Evolutionary conservation across 306 rosid genomes (phyloP).

Genomic region (Hippophae gyantsensis): DNA sequence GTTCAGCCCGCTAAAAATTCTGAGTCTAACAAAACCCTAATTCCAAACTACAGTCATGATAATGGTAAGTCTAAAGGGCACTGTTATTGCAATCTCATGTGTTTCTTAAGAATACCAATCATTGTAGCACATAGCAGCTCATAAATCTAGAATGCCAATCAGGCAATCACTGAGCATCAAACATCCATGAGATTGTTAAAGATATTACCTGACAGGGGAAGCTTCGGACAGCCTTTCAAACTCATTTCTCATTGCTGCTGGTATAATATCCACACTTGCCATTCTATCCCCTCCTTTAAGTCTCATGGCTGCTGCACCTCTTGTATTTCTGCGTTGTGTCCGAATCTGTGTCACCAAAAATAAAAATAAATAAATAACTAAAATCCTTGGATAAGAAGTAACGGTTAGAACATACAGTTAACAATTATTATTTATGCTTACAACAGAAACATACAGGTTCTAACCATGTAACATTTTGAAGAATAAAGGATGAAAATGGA

Average conservation of each 20-base stretch:
- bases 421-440: no score
- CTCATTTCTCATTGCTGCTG: slow-evolving; percentile 63
- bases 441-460: no score
- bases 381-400: neutral
- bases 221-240: slow-evolving; percentile 33
- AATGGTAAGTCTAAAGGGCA: no score
- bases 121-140: neutral
- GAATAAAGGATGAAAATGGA: no score
- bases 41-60: no score
- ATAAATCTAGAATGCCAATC: slow-evolving; percentile 5
- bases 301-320: slow-evolving; percentile 86
- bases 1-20: no score
- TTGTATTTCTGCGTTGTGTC: slow-evolving; percentile 69
- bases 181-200: slow-evolving; percentile 10
- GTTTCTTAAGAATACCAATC: no score
- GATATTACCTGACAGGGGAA: slow-evolving; percentile 43
- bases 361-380: slow-evolving; percentile 9
- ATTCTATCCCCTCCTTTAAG: slow-evolving; percentile 74
- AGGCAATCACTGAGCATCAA: slow-evolving; percentile 4
- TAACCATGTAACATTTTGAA: no score
- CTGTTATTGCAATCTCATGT: no score
- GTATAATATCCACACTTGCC: slow-evolving; percentile 88
- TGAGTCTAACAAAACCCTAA: no score
- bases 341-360: slow-evolving; percentile 54
- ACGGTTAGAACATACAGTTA: no score